Evolutionary conservation across 148 eudicot species (phyloP).

Genomic region (Rhododendron williamsianum): DNA sequence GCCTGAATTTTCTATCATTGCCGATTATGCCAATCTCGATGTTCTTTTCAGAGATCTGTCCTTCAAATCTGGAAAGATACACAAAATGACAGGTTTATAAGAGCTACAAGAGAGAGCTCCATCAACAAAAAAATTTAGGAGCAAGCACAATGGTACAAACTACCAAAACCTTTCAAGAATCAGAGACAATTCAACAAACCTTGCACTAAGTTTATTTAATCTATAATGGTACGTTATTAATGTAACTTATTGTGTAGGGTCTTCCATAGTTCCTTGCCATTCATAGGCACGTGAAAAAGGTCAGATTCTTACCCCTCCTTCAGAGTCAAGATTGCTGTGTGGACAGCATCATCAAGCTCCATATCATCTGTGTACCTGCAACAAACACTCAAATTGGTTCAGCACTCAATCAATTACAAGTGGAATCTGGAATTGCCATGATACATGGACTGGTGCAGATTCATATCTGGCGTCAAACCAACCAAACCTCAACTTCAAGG

Average conservation of each 20-base stretch:
- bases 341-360: conserved; percentile 99
- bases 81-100: neutral
- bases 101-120: neutral
- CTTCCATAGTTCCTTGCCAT: neutral
- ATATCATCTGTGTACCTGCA: conserved; percentile 94
- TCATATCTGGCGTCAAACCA: neutral
- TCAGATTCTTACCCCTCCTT: conserved; percentile 80
- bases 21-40: conserved; percentile 96
- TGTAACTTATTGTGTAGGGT: neutral
- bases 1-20: conserved; percentile 73
- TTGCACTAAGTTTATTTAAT: neutral
- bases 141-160: neutral
- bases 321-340: conserved; percentile 90
- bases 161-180: no score
- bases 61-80: conserved; percentile 67
- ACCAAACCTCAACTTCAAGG: neutral
- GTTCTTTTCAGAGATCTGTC: conserved; percentile 85
- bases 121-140: neutral
- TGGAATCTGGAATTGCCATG: neutral
- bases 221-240: neutral
- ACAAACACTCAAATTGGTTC: neutral
- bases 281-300: neutral
- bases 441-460: neutral
- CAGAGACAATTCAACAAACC: no score
- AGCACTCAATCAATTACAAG: neutral